These are phyloP conservation scores for Parachlorella kessleri DNA, from an alignment of 139 green algal species.

Conservation along the genomic window DNA sequence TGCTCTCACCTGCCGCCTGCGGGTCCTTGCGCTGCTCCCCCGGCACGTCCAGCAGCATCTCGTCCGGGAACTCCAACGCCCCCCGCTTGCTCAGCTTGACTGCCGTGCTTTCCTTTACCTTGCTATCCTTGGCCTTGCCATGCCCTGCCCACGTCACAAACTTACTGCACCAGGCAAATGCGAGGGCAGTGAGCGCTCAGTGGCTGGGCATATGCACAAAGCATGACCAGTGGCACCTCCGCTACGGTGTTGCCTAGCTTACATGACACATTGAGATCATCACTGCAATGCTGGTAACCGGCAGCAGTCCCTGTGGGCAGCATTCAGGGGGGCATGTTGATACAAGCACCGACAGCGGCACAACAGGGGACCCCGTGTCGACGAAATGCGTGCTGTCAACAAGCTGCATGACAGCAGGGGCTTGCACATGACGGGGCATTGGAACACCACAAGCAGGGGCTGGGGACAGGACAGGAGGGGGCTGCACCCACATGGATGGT, in stretches of 20 bases:
- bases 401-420: neutral
- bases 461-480: neutral
- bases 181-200: neutral
- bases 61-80: neutral
- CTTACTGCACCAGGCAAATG: conserved; percentile 3
- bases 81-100: conserved; percentile 23
- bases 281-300: no score
- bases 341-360: no score
- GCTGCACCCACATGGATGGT: conserved; percentile 22
- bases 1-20: neutral
- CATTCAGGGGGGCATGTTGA: no score
- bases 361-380: no score
- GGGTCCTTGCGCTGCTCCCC: neutral
- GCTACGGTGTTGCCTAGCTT: no score
- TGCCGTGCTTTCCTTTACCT: conserved; percentile 8
- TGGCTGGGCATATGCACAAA: no score
- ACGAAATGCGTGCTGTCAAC: neutral
- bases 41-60: neutral
- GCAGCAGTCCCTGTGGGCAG: no score
- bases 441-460: no score
- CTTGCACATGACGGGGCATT: neutral
- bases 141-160: neutral
- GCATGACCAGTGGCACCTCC: no score
- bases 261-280: no score
- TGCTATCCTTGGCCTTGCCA: neutral